These are phyloP conservation scores for Saccharomyces hybrid DNA, from an alignment of 1,139 yeast species.

Conservation along the genomic window DNA sequence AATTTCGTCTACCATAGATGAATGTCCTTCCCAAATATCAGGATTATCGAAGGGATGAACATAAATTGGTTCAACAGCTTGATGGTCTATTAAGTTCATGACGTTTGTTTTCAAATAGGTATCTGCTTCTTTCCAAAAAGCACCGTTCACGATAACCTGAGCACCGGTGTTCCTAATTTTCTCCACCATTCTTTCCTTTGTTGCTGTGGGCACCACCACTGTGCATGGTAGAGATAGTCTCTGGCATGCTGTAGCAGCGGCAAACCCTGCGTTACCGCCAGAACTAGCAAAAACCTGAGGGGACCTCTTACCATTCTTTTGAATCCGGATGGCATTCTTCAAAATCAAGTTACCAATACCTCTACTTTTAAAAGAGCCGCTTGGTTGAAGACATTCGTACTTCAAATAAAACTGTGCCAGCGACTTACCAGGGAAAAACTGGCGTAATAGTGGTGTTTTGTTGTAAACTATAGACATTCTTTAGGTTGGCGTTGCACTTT, in stretches of 20 bases:
- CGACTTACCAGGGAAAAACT: slow-evolving; percentile 24
- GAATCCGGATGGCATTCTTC: slow-evolving; percentile 25
- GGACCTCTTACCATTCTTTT: slow-evolving; percentile 15
- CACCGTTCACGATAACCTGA: slow-evolving; percentile 46
- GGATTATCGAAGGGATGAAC: slow-evolving; percentile 68
- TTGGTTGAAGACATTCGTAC: slow-evolving; percentile 60
- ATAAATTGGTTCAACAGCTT: slow-evolving; percentile 40
- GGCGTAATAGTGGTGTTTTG: slow-evolving; percentile 41
- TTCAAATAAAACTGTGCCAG: slow-evolving; percentile 47
- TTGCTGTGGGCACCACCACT: slow-evolving; percentile 53
- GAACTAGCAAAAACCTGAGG: slow-evolving; percentile 55
- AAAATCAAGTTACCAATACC: slow-evolving; percentile 50
- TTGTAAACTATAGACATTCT: slow-evolving; percentile 26
- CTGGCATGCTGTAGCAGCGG: slow-evolving; percentile 57
- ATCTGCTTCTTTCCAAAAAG: slow-evolving; percentile 63
- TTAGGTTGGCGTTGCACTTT: not conserved
- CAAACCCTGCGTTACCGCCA: slow-evolving; percentile 76
- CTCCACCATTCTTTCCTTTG: slow-evolving; percentile 37
- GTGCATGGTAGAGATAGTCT: slow-evolving; percentile 46
- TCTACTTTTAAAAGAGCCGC: slow-evolving; percentile 65
- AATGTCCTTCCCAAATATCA: slow-evolving; percentile 62
- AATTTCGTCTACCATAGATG: slow-evolving; percentile 53
- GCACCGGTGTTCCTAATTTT: slow-evolving; percentile 46
- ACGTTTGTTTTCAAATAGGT: slow-evolving; percentile 37
- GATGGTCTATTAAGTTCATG: slow-evolving; percentile 30